A percentile compares a stretch with the other conserved stretches of the same genome.
These are phyloP conservation scores for Gaultheria prostrata DNA, from an alignment of 148 eudicot species.

Conservation along the genomic window DNA sequence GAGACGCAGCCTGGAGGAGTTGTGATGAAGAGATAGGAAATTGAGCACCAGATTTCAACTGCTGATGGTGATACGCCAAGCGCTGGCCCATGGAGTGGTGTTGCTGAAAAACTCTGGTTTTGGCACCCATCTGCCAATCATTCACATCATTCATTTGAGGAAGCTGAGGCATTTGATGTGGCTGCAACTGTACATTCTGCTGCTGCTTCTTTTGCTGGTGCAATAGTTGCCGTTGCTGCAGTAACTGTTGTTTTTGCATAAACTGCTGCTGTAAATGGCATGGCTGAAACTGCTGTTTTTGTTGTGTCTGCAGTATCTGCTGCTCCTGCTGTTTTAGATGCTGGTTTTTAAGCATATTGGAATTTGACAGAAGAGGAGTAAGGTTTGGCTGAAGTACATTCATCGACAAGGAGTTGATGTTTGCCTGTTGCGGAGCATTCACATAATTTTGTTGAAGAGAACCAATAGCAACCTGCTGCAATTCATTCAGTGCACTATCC, in stretches of 20 bases:
- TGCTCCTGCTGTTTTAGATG: conserved; percentile 75
- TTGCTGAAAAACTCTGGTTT: conserved; percentile 62
- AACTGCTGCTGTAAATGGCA: conserved; percentile 43
- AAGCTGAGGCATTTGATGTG: conserved; percentile 60
- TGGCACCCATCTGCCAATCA: conserved; percentile 62
- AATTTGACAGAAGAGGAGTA: conserved; percentile 50
- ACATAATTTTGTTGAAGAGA: conserved; percentile 68
- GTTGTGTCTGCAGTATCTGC: conserved; percentile 35
- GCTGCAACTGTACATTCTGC: conserved; percentile 60
- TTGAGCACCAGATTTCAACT: conserved; percentile 58
- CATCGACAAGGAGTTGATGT: conserved; percentile 44
- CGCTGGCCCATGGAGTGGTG: conserved; percentile 64
- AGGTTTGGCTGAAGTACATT: conserved; percentile 50
- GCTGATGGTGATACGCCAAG: conserved; percentile 55
- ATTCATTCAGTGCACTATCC: conserved; percentile 49
- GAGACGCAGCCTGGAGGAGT: conserved; percentile 63
- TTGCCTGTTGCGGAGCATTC: conserved; percentile 60
- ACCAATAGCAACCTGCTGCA: conserved; percentile 65
- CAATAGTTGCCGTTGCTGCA: conserved; percentile 51
- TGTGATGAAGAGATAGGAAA: conserved; percentile 74
- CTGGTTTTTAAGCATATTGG: conserved; percentile 64
- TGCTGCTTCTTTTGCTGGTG: conserved; percentile 56
- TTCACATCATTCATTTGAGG: conserved; percentile 65
- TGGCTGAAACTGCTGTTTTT: conserved; percentile 40
- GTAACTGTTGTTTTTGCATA: conserved; percentile 45